These are phyloP conservation scores for Stentor roeselii DNA, from an alignment of 73 alveolate species.

Conservation along the genomic window DNA sequence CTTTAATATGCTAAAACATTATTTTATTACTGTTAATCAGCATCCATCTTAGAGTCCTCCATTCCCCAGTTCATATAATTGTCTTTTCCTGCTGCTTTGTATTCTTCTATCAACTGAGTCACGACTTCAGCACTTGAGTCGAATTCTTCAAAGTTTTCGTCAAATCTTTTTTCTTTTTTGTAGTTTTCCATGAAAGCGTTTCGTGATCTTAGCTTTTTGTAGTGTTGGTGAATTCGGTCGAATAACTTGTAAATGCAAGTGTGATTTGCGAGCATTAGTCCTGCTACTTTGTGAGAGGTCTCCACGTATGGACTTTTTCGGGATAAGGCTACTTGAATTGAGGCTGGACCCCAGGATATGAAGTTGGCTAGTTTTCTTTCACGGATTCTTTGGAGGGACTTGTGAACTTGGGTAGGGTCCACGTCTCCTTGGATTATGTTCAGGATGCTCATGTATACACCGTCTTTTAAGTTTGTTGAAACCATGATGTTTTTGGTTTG, in stretches of 20 bases:
- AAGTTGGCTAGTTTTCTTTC: constrained; percentile 96
- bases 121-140: constrained; percentile 81
- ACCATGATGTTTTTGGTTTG: constrained; percentile 98
- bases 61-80: constrained; percentile 88
- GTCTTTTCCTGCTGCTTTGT: constrained; percentile 89
- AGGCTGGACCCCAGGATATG: constrained; percentile 99
- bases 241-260: constrained; percentile 87
- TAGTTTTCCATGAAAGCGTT: constrained; percentile 93
- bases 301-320: constrained; percentile 90
- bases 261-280: constrained; percentile 99
- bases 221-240: constrained; percentile 80
- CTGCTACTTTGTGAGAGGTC: constrained; percentile 96
- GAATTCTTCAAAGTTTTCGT: constrained; percentile 82
- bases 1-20: background rate
- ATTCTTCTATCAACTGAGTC: constrained; percentile 78
- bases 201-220: constrained; percentile 79
- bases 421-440: constrained; percentile 99
- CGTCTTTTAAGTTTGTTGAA: constrained; percentile 83
- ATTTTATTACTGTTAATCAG: background rate
- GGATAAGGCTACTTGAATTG: constrained; percentile 96
- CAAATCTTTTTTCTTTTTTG: constrained; percentile 77
- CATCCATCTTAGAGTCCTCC: too few species aligned
- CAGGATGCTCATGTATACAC: constrained; percentile 92
- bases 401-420: constrained; percentile 99
- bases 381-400: constrained; percentile 94